Conservation (phyloP, 2,329 filamentous ascomycete species). For the Diaporthe eres region DNA sequence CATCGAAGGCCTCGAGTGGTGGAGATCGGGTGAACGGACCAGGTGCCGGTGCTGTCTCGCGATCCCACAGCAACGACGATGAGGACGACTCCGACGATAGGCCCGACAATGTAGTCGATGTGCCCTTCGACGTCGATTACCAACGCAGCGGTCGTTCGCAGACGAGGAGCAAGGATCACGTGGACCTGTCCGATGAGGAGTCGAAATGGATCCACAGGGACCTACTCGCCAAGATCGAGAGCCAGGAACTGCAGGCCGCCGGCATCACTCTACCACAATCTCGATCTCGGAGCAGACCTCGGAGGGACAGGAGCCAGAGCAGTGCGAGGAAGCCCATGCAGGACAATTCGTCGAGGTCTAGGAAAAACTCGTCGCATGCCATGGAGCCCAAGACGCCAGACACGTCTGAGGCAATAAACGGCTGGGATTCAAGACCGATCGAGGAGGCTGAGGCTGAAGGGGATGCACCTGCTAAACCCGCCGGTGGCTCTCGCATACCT, state of each 20-base stretch:
- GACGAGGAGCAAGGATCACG: constrained; percentile 49
- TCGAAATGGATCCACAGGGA: constrained; percentile 90
- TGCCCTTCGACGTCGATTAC: constrained; percentile 50
- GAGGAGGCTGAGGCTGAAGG: constrained; percentile 81
- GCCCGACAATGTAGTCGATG: constrained; percentile 61
- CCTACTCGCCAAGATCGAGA: constrained; percentile 87
- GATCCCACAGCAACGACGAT: constrained; percentile 45
- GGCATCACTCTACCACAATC: constrained; percentile 74
- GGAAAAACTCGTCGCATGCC: constrained; percentile 61
- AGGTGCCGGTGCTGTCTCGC: constrained; percentile 35
- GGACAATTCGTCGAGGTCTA: constrained; percentile 51
- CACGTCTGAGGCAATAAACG: constrained; percentile 54
- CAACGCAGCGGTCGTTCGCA: constrained; percentile 40
- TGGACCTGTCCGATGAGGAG: constrained; percentile 63
- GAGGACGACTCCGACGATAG: constrained; percentile 55
- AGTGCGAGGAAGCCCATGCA: constrained; percentile 51
- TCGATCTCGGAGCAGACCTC: constrained; percentile 65
- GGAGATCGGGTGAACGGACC: constrained; percentile 34
- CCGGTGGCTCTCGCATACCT: constrained; percentile 85
- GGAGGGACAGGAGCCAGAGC: constrained; percentile 59
- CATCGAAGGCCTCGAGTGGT: constrained; percentile 36
- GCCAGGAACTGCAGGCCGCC: constrained; percentile 82
- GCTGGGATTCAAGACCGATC: constrained; percentile 81
- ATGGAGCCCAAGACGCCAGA: constrained; percentile 57
- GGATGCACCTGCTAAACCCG: constrained; percentile 65